Conservation (phyloP, 2,329 filamentous ascomycete species). For the Fusarium illudens region DNA sequence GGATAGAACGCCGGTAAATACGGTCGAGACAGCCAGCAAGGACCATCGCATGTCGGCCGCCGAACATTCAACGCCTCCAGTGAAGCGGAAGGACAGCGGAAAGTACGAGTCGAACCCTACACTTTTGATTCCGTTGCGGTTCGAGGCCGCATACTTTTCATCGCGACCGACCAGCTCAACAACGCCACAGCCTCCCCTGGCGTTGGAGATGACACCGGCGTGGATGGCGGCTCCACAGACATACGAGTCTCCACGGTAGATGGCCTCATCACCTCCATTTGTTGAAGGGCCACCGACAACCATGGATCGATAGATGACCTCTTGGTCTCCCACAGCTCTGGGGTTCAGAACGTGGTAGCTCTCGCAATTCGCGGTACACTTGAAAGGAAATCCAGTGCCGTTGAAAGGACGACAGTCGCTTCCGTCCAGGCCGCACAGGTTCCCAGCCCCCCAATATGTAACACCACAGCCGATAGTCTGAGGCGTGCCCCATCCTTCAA, state of each 20-base stretch:
- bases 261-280: conserved; percentile 54
- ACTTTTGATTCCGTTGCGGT: conserved; percentile 78
- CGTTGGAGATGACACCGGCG: conserved; percentile 77
- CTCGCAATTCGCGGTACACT: conserved; percentile 77
- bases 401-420: conserved; percentile 79
- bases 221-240: conserved; percentile 88
- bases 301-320: conserved; percentile 70
- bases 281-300: conserved; percentile 72
- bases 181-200: conserved; percentile 82
- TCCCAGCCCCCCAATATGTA: conserved; percentile 75
- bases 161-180: conserved; percentile 76
- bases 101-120: conserved; percentile 87
- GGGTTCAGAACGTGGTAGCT: conserved; percentile 73
- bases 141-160: conserved; percentile 68
- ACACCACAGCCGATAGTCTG: conserved; percentile 71
- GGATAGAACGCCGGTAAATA: conserved; percentile 80
- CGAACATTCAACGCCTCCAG: conserved; percentile 69
- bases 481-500: conserved; percentile 73
- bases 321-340: conserved; percentile 76
- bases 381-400: conserved; percentile 74
- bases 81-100: conserved; percentile 84
- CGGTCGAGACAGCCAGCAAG: conserved; percentile 80
- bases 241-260: conserved; percentile 90
- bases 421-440: conserved; percentile 78
- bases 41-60: conserved; percentile 85